Percentiles rank a stretch among this genome's conserved stretches.
Evolutionary conservation across 2,329 filamentous ascomycete species (phyloP).

Genomic region (Aspergillus eucalypticola): DNA sequence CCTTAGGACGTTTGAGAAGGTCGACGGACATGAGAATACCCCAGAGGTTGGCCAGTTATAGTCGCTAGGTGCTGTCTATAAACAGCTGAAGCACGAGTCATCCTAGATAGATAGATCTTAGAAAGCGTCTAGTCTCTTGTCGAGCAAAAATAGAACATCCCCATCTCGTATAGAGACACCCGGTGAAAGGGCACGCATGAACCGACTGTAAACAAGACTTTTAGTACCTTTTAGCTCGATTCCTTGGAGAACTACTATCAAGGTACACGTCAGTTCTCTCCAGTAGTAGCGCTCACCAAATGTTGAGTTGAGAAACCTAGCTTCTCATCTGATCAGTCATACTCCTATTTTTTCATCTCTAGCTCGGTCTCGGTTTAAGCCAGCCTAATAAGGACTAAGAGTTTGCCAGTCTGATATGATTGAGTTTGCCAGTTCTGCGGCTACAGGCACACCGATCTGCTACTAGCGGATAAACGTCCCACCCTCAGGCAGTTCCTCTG

Average conservation of each 20-base stretch:
- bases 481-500: conserved; percentile 1
- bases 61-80: conserved; percentile 1
- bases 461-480: conserved; percentile 1
- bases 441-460: conserved; percentile 4
- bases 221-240: background rate
- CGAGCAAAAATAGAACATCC: conserved; percentile 2
- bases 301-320: background rate
- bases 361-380: background rate
- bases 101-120: background rate
- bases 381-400: background rate
- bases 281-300: background rate
- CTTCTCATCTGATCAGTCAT: background rate
- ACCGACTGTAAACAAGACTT: conserved; percentile 1
- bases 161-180: background rate
- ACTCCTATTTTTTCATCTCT: background rate
- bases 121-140: background rate
- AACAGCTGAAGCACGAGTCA: conserved; percentile 6
- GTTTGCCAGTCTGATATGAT: background rate
- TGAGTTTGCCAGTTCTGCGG: conserved; percentile 2
- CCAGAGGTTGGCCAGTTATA: conserved; percentile 2
- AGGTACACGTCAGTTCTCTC: background rate
- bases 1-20: conserved; percentile 9
- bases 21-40: background rate
- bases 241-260: background rate
- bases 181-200: background rate